A percentile compares a stretch with the other conserved stretches of the same genome.
Evolutionary conservation across 2,329 filamentous ascomycete species (phyloP).

Genomic region (Furcasterigmium furcatum): DNA sequence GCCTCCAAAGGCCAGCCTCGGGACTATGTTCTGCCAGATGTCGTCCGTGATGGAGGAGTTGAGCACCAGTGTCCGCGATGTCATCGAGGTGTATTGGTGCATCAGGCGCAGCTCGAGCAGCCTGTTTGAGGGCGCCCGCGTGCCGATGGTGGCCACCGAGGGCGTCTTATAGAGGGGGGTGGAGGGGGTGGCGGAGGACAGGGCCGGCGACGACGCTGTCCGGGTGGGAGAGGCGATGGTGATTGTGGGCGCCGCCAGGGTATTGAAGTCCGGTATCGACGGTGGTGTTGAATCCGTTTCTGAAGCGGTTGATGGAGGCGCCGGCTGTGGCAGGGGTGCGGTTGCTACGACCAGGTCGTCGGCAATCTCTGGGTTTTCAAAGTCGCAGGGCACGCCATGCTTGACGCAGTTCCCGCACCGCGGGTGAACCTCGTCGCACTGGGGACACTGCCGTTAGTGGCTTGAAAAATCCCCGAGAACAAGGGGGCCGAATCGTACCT

Average conservation of each 20-base stretch:
- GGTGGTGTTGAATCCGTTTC: neutral
- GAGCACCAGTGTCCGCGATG: slow-evolving; percentile 56
- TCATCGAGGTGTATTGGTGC: slow-evolving; percentile 62
- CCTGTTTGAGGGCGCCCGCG: slow-evolving; percentile 35
- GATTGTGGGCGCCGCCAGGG: slow-evolving; percentile 11
- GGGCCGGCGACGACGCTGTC: slow-evolving; percentile 5
- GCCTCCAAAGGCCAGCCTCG: slow-evolving; percentile 55
- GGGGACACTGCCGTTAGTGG: slow-evolving; percentile 1
- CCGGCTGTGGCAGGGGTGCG: slow-evolving; percentile 21
- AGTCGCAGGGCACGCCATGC: slow-evolving; percentile 65
- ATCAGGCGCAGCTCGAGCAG: slow-evolving; percentile 60
- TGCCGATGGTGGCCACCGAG: slow-evolving; percentile 24
- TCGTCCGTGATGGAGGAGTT: slow-evolving; percentile 47
- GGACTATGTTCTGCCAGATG: slow-evolving; percentile 59
- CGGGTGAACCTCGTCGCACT: slow-evolving; percentile 66
- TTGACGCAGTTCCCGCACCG: slow-evolving; percentile 64
- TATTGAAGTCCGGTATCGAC: neutral
- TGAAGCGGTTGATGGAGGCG: slow-evolving; percentile 18
- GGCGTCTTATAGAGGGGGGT: slow-evolving; percentile 30
- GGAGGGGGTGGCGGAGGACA: slow-evolving; percentile 14
- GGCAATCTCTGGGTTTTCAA: slow-evolving; percentile 49
- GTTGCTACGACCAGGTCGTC: slow-evolving; percentile 38
- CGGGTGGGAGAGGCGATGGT: slow-evolving; percentile 7
- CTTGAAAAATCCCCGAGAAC: too few relatives aligned
- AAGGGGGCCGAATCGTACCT: too few relatives aligned